phyloP scores from a whole-genome alignment of 306 rosid genomes.

The Dryas alaskensis region DNA sequence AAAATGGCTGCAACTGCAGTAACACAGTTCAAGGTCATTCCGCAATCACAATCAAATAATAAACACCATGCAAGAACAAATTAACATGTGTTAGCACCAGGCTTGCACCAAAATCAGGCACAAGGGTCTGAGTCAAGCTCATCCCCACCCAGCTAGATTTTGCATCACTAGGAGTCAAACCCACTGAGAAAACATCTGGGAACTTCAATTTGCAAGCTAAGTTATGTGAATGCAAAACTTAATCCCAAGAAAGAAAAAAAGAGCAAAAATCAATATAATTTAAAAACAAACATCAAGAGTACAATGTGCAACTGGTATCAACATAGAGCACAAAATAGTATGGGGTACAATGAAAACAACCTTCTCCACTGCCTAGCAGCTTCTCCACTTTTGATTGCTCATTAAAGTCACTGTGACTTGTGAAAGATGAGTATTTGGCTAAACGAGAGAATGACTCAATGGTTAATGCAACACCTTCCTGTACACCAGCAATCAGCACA shows the following conservation, averaged over 20 bases:
- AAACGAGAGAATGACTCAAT: slow-evolving; percentile 64
- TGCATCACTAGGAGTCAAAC: not conserved
- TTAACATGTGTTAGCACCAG: not conserved
- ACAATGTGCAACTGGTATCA: not conserved
- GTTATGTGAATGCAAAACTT: not conserved
- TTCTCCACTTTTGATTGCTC: slow-evolving; percentile 68
- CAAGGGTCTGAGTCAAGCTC: not conserved
- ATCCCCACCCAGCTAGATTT: not conserved
- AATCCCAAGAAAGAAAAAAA: not conserved
- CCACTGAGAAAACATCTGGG: not conserved
- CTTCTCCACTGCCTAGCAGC: slow-evolving; percentile 81
- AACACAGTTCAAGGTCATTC: slow-evolving; percentile 41
- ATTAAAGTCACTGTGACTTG: slow-evolving; percentile 34
- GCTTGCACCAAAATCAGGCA: slow-evolving; percentile 1
- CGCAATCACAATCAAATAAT: not conserved
- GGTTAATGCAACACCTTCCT: slow-evolving; percentile 75
- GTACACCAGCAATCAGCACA: slow-evolving; percentile 33
- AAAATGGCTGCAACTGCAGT: slow-evolving; percentile 75
- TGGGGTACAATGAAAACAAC: slow-evolving; percentile 36
- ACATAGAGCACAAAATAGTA: slow-evolving; percentile 16
- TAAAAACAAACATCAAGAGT: not conserved
- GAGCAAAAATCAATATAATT: not conserved
- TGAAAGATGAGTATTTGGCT: slow-evolving; percentile 47
- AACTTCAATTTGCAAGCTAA: not conserved
- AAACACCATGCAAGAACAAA: not conserved